Evolutionary conservation across 495 filamentous ascomycete genomes (phyloP), one percentile per base, ranked within the genome.

Genomic region (Podospora anserina): DNA sequence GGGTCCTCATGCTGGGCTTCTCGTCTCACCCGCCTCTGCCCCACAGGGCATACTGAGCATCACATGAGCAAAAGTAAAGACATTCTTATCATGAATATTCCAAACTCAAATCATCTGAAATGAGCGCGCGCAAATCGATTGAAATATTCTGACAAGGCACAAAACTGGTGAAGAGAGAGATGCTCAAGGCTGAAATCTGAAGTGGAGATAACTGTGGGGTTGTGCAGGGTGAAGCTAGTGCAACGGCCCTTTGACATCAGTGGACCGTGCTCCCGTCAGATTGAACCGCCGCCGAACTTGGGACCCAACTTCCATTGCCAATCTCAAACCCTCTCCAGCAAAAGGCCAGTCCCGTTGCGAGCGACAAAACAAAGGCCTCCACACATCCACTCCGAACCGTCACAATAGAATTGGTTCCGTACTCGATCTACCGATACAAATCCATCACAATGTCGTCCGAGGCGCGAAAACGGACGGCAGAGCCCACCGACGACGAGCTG

Each of bases 391-490:
- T 49, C 39, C 39, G 15, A 16, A 11, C 15, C 13, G 3, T 49
- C 39, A 49, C 39, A 11, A 49, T 18, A 49, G 0, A 49, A 49
- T 49, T 2, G 39, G 13, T 16, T 49, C 39, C 39, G 39, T 49
- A 49, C 15, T 13, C 39, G 15, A 49, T 49, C 39, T 18, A 49
- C 15, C 39, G 39, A 49, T 49, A 49, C 39, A 49, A 49, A 16
- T 49, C 39, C 39, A 49, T 16, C 39, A 49, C 5, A 16, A 49
- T 49, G 39, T 5, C 39, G 5, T 49, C 39, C 26, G 65, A 76
- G 19, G 68, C 76, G 68, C 72, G 72, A 61, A 79, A 77, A 67
- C 70, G 76, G 59, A 58, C 71, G 6, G 70, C 71, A 15, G 73
- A 71, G 1, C 60, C 64, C 49, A 71, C 73, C 44, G 61, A 65